Base-by-base conservation (phyloP, 306 rosid genomes). In the Glycine tomentella region DNA sequence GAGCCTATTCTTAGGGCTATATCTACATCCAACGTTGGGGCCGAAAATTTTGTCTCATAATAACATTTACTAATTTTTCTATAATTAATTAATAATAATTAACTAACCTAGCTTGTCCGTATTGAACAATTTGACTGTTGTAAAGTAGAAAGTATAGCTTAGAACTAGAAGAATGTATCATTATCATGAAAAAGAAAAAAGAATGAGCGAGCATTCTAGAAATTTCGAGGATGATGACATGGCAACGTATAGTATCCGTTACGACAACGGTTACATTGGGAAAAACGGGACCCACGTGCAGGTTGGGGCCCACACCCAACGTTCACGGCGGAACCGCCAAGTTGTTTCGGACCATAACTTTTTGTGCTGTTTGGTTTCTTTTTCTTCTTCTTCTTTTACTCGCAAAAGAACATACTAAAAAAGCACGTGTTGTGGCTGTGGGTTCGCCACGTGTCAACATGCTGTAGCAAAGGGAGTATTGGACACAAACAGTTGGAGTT, bases 251-350 rank as follows among this genome's bases (percentile, higher is more conserved):
- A 25, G 70, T 51, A 78, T 73, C 78, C 78, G 70, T 81, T 85
- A 31, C 17, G 13, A 73, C 20, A 59, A 75, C 53, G 82, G 82
- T 75, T 64, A 82, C 69, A 10, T 16, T 31, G 65, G 9, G 20
- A 20, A 20, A n/a, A n/a, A 38, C 59, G 88, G 74, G 79, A 69
- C 72, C 82, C 59, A 5, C 75, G 50, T 10, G 72, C 68, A 76
- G 63, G 2, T 9, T 50, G 74, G 83, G 84, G 9, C 79, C 88
- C 83, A 16, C 57, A 2, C 0, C 38, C 57, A 81, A 78, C 83
- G 86, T 81, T 77, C 88, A 78, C 50, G 34, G 64, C 40, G 45
- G 78, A 64, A 84, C 90, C 90, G 90, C 83, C 90, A 79, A 81
- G 56, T 6, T 56, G 13, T 51, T 83, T 75, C 62, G 65, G 51